A percentile compares a stretch with the other conserved stretches of the same genome.
These are phyloP conservation scores for Candida sonorensis DNA, from an alignment of 805 yeast genomes.

Conservation along the genomic window DNA sequence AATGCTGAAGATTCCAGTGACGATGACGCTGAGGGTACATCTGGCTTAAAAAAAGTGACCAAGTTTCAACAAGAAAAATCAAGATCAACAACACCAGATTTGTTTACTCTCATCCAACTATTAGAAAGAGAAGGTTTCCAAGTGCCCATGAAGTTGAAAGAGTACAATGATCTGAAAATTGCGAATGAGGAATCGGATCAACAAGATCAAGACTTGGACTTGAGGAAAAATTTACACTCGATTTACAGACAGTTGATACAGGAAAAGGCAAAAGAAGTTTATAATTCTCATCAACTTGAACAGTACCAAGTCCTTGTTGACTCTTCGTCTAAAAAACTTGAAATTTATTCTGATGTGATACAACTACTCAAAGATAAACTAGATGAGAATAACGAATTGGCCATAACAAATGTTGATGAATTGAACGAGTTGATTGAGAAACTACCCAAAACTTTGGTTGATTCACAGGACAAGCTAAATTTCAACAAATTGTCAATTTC, in stretches of 20 bases:
- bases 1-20: constrained; percentile 20
- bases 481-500: constrained; percentile 14
- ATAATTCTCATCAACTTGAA: constrained; percentile 9
- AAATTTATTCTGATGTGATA: constrained; percentile 2
- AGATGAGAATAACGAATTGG: constrained; percentile 1
- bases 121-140: constrained; percentile 29
- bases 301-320: constrained; percentile 5
- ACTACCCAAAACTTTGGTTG: not conserved
- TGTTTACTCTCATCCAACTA: constrained; percentile 31
- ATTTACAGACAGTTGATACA: constrained; percentile 6
- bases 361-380: not conserved
- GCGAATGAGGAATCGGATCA: constrained; percentile 3
- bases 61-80: constrained; percentile 2
- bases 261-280: constrained; percentile 7
- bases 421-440: too few relatives aligned
- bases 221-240: constrained; percentile 15
- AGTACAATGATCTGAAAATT: constrained; percentile 22
- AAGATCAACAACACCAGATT: constrained; percentile 19
- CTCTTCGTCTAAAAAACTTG: constrained; percentile 4
- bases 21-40: constrained; percentile 13
- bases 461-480: constrained; percentile 5
- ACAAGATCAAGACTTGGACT: constrained; percentile 8
- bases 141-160: constrained; percentile 32
- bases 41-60: not conserved
- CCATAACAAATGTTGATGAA: too few relatives aligned